phyloP scores from a whole-genome alignment of 306 rosid genomes.

The Pueraria montana region DNA sequence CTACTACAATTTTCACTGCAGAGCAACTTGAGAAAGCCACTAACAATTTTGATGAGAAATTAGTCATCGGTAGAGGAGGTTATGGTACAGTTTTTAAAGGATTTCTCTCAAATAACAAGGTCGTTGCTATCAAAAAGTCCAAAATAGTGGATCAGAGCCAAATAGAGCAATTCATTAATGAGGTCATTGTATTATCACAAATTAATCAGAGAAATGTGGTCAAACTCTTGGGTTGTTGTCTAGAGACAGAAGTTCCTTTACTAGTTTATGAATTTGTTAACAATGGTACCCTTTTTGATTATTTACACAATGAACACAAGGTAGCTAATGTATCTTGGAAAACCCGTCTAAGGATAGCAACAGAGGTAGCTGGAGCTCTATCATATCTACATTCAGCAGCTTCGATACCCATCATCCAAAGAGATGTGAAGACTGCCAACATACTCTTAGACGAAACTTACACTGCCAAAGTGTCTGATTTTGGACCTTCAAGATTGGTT shows the following conservation, averaged over 20 bases:
- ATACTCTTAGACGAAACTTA: background rate
- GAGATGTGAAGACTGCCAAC: background rate
- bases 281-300: slow-evolving; percentile 54
- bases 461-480: slow-evolving; percentile 21
- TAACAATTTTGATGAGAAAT: slow-evolving; percentile 39
- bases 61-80: slow-evolving; percentile 55
- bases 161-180: slow-evolving; percentile 48
- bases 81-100: slow-evolving; percentile 57
- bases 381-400: slow-evolving; percentile 56
- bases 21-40: slow-evolving; percentile 57
- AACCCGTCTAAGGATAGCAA: slow-evolving; percentile 45
- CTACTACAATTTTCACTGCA: slow-evolving; percentile 39
- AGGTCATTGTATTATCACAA: too few relatives aligned
- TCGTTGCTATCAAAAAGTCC: slow-evolving; percentile 58
- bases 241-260: slow-evolving; percentile 57
- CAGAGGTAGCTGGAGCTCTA: slow-evolving; percentile 46
- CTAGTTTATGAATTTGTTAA: slow-evolving; percentile 61
- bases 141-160: slow-evolving; percentile 49
- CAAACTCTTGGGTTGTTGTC: slow-evolving; percentile 62
- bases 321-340: background rate
- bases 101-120: background rate
- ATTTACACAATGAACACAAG: slow-evolving; percentile 29
- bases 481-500: background rate
- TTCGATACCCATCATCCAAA: background rate
- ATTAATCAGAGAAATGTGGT: slow-evolving; percentile 46